phyloP scores from a whole-genome alignment of 1,284 basidiomycete genomes.

The Wallemia ichthyophaga region DNA sequence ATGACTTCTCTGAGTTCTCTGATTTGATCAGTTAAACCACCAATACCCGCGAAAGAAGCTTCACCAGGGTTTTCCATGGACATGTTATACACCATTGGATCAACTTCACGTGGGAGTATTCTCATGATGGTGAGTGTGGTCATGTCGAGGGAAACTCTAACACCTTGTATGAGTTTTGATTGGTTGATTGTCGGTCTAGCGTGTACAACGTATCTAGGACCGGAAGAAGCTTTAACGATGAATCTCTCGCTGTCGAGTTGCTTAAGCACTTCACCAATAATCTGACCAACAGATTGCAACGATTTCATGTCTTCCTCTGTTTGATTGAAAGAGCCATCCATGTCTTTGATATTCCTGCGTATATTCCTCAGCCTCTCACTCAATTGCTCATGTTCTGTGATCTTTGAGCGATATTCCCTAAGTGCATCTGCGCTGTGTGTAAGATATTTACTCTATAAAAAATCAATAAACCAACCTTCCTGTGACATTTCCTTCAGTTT shows the following conservation, averaged over 20 bases:
- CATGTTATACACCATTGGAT: slow-evolving; percentile 98
- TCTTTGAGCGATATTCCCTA: slow-evolving; percentile 34
- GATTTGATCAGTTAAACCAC: slow-evolving; percentile 84
- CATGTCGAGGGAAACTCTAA: slow-evolving; percentile 95
- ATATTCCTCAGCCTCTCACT: slow-evolving; percentile 60
- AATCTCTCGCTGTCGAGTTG: slow-evolving; percentile 95
- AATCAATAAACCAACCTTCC: not conserved
- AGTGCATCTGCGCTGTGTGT: not conserved
- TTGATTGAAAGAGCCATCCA: slow-evolving; percentile 72
- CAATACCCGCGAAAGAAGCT: slow-evolving; percentile 86
- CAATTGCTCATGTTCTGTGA: slow-evolving; percentile 51
- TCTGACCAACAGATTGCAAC: slow-evolving; percentile 92
- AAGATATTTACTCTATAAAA: not conserved
- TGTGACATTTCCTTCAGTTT: not conserved
- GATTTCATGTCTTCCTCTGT: slow-evolving; percentile 99
- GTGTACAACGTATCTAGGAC: slow-evolving; percentile 96
- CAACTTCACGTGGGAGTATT: slow-evolving; percentile 86
- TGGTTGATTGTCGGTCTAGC: slow-evolving; percentile 78
- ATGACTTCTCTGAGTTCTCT: slow-evolving; percentile 91
- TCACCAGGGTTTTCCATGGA: slow-evolving; percentile 89
- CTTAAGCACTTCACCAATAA: slow-evolving; percentile 96
- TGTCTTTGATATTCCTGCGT: slow-evolving; percentile 50
- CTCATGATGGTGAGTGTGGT: slow-evolving; percentile 98
- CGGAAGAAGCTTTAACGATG: slow-evolving; percentile 96
- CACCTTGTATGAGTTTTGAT: slow-evolving; percentile 71